Percentiles rank a stretch among this genome's conserved stretches.
Evolutionary conservation across 306 rosid species (phyloP).

Genomic region (Fragaria vesca): DNA sequence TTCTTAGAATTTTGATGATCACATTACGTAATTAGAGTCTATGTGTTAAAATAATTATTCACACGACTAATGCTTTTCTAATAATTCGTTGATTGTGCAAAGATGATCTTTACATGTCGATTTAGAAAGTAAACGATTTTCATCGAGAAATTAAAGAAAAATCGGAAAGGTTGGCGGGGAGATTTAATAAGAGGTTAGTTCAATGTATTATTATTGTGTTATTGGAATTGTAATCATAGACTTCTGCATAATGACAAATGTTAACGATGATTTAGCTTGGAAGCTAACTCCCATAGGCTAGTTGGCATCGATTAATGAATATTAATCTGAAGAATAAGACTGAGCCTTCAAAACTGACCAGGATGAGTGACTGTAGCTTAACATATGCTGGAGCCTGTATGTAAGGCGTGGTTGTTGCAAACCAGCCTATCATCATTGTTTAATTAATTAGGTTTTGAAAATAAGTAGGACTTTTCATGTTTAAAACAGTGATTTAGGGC

Average conservation of each 20-base stretch:
- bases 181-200: neutral
- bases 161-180: neutral
- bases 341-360: constrained; percentile 11
- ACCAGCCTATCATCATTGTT: neutral
- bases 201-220: neutral
- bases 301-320: neutral
- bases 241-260: neutral
- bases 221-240: neutral
- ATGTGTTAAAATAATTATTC: neutral
- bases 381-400: neutral
- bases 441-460: neutral
- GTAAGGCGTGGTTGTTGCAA: neutral
- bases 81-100: neutral
- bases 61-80: neutral
- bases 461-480: neutral
- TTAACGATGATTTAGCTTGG: neutral
- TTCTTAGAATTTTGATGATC: neutral
- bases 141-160: neutral
- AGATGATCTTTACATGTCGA: neutral
- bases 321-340: neutral
- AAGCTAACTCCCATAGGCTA: neutral
- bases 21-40: neutral
- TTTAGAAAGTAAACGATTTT: neutral
- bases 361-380: neutral
- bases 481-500: neutral